Conservation (phyloP, 345 rosid genomes). For the Rhizophora mangle region DNA sequence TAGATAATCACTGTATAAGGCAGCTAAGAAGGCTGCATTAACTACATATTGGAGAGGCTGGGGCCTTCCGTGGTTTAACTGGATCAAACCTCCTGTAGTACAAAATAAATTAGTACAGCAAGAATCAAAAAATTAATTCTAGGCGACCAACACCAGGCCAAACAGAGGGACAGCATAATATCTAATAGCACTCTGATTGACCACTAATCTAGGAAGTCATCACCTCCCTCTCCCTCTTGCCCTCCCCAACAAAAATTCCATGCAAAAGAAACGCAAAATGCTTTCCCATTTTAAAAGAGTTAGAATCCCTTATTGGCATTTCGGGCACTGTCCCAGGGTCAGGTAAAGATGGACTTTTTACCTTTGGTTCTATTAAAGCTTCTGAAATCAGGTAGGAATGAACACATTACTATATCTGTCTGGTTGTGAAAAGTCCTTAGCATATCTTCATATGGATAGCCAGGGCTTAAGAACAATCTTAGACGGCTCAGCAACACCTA, state of each 20-base stretch:
- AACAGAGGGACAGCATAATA: too few species aligned
- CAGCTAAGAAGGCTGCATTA: conserved; percentile 26
- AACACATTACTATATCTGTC: conserved; percentile 11
- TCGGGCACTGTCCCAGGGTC: not conserved
- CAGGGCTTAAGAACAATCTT: conserved; percentile 11
- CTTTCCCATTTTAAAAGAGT: too few species aligned
- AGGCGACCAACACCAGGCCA: not conserved
- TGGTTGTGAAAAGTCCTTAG: conserved; percentile 10
- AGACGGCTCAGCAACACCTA: conserved; percentile 39
- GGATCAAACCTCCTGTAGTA: conserved; percentile 18
- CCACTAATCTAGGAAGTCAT: too few species aligned
- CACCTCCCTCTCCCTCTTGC: too few species aligned
- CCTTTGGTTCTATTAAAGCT: conserved; percentile 13
- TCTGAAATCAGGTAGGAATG: conserved; percentile 8
- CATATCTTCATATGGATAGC: conserved; percentile 22
- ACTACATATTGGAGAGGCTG: conserved; percentile 18
- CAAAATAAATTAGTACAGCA: too few species aligned
- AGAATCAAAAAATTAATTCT: not conserved
- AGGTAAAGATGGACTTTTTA: not conserved
- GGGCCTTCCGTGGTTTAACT: conserved; percentile 17
- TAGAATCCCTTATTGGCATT: too few species aligned
- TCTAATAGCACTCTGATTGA: too few species aligned
- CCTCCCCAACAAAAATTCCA: too few species aligned
- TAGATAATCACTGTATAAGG: conserved; percentile 20
- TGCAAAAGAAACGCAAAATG: too few species aligned